Evolutionary conservation across 2,329 filamentous ascomycete species (phyloP), one percentile per base, ranked within the genome.

Genomic region (Peltaster fructicola): DNA sequence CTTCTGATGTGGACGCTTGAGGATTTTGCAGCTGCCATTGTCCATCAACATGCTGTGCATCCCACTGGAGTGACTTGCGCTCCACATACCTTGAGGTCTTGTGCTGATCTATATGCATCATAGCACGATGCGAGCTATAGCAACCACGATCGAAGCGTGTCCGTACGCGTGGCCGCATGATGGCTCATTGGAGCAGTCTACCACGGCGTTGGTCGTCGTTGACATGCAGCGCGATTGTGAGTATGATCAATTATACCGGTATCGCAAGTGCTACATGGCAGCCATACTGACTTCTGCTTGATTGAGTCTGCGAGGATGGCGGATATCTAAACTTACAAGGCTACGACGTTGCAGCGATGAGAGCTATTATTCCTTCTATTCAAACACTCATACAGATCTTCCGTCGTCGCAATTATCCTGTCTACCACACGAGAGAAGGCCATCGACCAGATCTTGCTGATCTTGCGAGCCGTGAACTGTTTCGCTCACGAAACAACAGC

Each of bases 401-500:
- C 29, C 57, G 61, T n/a, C 3, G 6, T 9, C 17, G 11, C 14
- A 20, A 11, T 11, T 22, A 10, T 17, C 48, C 54, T 7, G 43
- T 65, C 14, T 53, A 58, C 23, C 56, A 63, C 40, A 64, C 62
- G 5, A 51, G 62, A 6, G 60, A 65, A 45, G 62, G 58, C 14
- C 61, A 67, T 36, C 59, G 62, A 7, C 44, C 62, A 0, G 59
- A 68, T 35, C 51, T 71, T 4, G 63, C 62, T 0, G 68, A 65
- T 6, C 53, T 71, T 1, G 61, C 62, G 1, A 48, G 52, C 7
- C 51, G 67, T n/a, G 67, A 72, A 39, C 43, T 42, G 2, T 59
- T 56, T 24, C 57, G 67, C 3, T 65, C 60, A 19, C 50, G 50
- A 8, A 62, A 68, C 29, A 66, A 66, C 33, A 35, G 52, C 4